A percentile compares a stretch with the other conserved stretches of the same genome.
Conservation (phyloP, 2,329 filamentous ascomycete species). For the Verticillium longisporum region DNA sequence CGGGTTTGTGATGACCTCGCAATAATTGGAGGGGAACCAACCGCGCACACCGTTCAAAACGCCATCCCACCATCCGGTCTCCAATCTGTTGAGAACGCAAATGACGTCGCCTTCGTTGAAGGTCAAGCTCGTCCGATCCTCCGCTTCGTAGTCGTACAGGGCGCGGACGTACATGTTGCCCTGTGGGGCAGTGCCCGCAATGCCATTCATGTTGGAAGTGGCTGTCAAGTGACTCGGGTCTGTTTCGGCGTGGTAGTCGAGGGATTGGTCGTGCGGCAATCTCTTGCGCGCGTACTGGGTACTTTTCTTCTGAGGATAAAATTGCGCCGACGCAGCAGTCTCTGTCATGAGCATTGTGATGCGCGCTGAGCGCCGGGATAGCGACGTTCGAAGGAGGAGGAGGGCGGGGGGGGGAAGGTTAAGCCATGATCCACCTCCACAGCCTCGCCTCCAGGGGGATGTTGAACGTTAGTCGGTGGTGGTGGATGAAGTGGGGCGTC, state of each 20-base stretch:
- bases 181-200: conserved; percentile 51
- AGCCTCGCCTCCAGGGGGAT: background rate
- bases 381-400: background rate
- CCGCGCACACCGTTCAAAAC: conserved; percentile 94
- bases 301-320: conserved; percentile 33
- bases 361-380: conserved; percentile 2
- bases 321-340: conserved; percentile 36
- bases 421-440: conserved; percentile 11
- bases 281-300: conserved; percentile 24
- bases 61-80: conserved; percentile 99
- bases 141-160: conserved; percentile 95
- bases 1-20: conserved; percentile 72
- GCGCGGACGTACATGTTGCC: conserved; percentile 87
- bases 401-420: conserved; percentile 7
- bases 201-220: conserved; percentile 48
- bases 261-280: conserved; percentile 8
- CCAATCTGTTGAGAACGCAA: conserved; percentile 88
- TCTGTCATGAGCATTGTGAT: conserved; percentile 50
- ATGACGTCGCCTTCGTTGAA: conserved; percentile 97
- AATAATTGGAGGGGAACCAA: conserved; percentile 99
- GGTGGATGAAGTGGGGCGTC: background rate
- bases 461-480: background rate
- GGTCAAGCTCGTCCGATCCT: conserved; percentile 93
- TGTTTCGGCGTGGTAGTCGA: conserved; percentile 13
- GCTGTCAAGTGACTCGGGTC: conserved; percentile 11